Base-by-base conservation (phyloP, 768 basidiomycete genomes). In the Crepidotus variabilis region DNA sequence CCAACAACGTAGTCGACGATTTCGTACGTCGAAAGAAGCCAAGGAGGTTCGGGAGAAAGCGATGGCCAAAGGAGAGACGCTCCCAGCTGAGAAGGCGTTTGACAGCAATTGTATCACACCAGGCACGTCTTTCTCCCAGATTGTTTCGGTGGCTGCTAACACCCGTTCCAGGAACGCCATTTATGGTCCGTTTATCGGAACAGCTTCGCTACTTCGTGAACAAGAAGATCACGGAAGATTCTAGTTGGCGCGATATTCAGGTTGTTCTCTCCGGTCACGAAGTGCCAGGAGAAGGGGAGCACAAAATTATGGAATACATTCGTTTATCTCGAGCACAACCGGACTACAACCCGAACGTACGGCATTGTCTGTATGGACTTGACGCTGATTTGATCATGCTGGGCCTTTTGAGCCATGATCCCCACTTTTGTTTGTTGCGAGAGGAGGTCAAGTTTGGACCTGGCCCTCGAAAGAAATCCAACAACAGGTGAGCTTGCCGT, bases 281-380 rank as follows among this genome's bases (percentile, higher is more conserved):
- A 64, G 95, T 98, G 2, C 97, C 97, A 0, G 97, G 97, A 62
- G 97, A 99, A 72, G 97, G 97, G 57, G 97, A 99, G 69, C 97
- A 99, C 83, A 99, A 99, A 79, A 95, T 99, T 63, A 98, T 98
- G 91, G 97, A 98, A 70, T 99, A 95, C 72, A 98, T 99, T 69
- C 88, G 97, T 36, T 74, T 94, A 58, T 87, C 90, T 52, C 90
- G 95, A 63, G 95, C 97, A 28, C 97, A 98, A 70, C 92, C 90
- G 7, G 88, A 92, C 69, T 95, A 98, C 76, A 90, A 97, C 72
- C 92, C 96, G 2, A 98, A 98, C 71, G 83, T 94, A 54, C 88
- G 97, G 62, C 97, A 99, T 73, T 99, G 97, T 74, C 77, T 99
- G 54, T 99, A 99, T 71, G 97, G 97, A 45, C 87, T 99, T 34